Evolutionary conservation across 495 filamentous ascomycete genomes (phyloP).

Genomic region (Echria macrotheca): DNA sequence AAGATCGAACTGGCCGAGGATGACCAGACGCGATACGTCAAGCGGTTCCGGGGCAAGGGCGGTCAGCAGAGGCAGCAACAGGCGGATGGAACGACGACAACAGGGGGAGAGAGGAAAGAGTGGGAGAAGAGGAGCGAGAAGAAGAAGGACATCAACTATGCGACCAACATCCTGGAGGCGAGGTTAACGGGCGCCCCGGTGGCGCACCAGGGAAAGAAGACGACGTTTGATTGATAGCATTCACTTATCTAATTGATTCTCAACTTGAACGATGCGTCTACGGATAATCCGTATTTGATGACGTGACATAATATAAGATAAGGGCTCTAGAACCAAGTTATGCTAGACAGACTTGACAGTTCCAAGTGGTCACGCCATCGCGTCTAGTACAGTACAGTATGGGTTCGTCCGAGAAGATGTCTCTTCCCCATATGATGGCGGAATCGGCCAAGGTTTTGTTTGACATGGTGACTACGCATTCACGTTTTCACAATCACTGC

Average conservation of each 20-base stretch:
- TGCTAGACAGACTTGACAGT: too few species aligned
- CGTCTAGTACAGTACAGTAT: too few species aligned
- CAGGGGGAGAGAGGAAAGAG: slow-evolving; percentile 2
- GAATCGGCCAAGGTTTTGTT: too few species aligned
- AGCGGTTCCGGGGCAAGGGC: slow-evolving; percentile 74
- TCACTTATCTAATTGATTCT: too few species aligned
- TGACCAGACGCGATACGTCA: slow-evolving; percentile 77
- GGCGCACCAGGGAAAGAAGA: slow-evolving; percentile 75
- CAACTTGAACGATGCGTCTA: too few species aligned
- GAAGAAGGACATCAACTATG: slow-evolving; percentile 28
- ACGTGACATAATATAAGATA: too few species aligned
- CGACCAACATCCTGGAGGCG: slow-evolving; percentile 36
- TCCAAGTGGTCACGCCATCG: too few species aligned
- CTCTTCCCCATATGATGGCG: too few species aligned
- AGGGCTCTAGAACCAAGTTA: too few species aligned
- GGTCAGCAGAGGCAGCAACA: slow-evolving; percentile 17
- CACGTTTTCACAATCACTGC: neutral
- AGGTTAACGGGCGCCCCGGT: slow-evolving; percentile 71
- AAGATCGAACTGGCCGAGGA: slow-evolving; percentile 94
- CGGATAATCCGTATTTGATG: too few species aligned
- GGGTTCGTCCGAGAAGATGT: too few species aligned
- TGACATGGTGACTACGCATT: too few species aligned
- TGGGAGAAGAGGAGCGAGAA: slow-evolving; percentile 17
- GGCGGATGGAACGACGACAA: slow-evolving; percentile 4
- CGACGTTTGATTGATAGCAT: slow-evolving; percentile 69